A percentile compares a stretch with the other conserved stretches of the same genome.
Conservation (phyloP, 495 filamentous ascomycete genomes). For the Arthonia radiata region DNA sequence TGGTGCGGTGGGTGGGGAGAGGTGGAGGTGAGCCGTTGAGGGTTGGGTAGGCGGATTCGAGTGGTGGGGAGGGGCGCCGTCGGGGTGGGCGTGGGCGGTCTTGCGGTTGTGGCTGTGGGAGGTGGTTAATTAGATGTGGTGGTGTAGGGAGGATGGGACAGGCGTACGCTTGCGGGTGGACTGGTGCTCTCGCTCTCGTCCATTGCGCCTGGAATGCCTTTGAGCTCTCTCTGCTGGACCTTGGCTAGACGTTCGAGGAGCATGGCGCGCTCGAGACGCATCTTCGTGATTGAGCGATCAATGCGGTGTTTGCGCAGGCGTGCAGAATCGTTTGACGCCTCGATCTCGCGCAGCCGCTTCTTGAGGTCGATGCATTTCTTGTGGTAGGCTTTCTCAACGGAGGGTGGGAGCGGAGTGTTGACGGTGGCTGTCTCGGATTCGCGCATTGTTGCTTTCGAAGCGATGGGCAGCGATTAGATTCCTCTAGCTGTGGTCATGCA, state of each 20-base stretch:
- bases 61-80: too few relatives aligned
- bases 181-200: constrained; percentile 52
- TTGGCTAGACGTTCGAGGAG: constrained; percentile 71
- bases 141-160: too few relatives aligned
- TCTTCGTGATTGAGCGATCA: constrained; percentile 62
- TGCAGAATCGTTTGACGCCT: constrained; percentile 62
- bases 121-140: too few relatives aligned
- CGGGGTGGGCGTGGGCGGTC: too few relatives aligned
- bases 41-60: too few relatives aligned
- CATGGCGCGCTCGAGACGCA: constrained; percentile 73
- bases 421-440: background rate
- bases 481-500: too few relatives aligned
- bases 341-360: constrained; percentile 69
- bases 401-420: constrained; percentile 42
- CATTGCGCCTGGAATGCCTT: too few relatives aligned
- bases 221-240: constrained; percentile 55
- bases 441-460: too few relatives aligned
- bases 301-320: constrained; percentile 57
- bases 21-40: too few relatives aligned
- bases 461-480: too few relatives aligned
- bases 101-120: too few relatives aligned
- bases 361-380: constrained; percentile 92
- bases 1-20: too few relatives aligned
- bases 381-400: constrained; percentile 87
- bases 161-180: constrained; percentile 45